Base-by-base conservation (phyloP, 1,284 basidiomycete species). In the Cerioporus squamosus region DNA sequence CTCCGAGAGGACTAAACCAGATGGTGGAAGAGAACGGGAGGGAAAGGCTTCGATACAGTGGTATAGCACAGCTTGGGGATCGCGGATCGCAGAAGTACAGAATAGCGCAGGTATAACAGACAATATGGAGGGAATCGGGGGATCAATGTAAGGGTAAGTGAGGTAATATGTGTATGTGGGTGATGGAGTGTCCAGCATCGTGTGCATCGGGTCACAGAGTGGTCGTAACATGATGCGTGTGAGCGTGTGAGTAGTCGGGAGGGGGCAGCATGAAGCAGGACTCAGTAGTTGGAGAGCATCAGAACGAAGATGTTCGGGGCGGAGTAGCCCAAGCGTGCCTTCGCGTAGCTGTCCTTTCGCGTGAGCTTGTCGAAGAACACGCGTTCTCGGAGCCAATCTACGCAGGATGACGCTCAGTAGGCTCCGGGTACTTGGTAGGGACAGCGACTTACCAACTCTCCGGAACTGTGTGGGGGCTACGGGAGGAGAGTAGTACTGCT, bases 251-350 rank as follows among this genome's bases (percentile, higher is more conserved):
- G 33, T 14, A 14, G 14, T 36, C 14, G 10, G 33, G 33, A 36
- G 3, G 9, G 26, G 6, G 33, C 9, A 36, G 14, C 33, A 10
- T 14, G 33, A 36, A 36, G 33, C n/a, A 15, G 33, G 12, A 7
- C 57, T 61, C 51, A 65, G 56, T 62, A 65, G 42, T 57, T 64
- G 47, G 66, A 64, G 22, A 72, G 61, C 12, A 57, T 29, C 83
- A 93, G 85, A 39, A 90, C 76, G 69, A 91, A 89, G 36, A 91
- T 83, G 68, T 93, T 93, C 2, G 90, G 84, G 1, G 91, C 91
- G 52, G 79, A 79, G 73, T 84, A 93, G 0, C 91, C 91, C 33
- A 93, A 81, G 12, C 90, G 80, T 10, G 75, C 69, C 38, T 74
- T 65, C 1, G 80, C 75, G 65, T 92, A 93, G 6, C 67, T 67